Percentiles rank a stretch among this genome's conserved stretches.
phyloP scores from a whole-genome alignment of 1,284 basidiomycete species.

The Cryptococcus sp. region DNA sequence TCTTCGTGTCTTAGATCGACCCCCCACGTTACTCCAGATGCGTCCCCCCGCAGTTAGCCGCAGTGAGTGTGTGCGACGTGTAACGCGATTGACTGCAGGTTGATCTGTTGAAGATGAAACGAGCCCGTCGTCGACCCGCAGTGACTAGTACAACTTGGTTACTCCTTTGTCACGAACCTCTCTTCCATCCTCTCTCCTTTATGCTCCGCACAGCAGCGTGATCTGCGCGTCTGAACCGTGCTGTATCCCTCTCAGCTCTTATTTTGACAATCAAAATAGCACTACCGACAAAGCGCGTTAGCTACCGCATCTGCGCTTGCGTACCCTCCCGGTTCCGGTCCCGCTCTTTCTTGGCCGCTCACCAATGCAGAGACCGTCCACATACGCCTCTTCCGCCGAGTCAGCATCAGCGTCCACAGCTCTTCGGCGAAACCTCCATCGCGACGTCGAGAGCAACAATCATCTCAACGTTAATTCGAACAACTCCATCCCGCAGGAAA shows the following conservation, averaged over 20 bases:
- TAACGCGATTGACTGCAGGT: neutral
- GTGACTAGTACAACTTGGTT: neutral
- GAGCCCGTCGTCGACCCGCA: too few species aligned
- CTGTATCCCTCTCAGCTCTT: neutral
- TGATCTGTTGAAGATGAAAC: neutral
- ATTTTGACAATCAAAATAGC: neutral
- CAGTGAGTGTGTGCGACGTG: too few species aligned
- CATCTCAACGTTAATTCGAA: neutral
- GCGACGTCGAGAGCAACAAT: neutral
- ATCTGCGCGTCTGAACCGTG: neutral
- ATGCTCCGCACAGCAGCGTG: neutral
- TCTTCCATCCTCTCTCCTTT: slow-evolving; percentile 1
- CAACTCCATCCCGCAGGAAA: too few species aligned
- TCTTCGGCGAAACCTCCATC: slow-evolving; percentile 19
- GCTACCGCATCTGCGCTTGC: neutral
- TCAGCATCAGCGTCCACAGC: slow-evolving; percentile 20
- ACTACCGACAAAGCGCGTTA: neutral
- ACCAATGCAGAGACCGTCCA: slow-evolving; percentile 26
- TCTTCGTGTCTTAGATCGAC: neutral
- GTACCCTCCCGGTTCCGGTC: neutral
- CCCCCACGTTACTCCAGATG: too few species aligned
- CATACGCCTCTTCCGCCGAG: slow-evolving; percentile 13
- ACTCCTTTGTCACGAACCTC: neutral
- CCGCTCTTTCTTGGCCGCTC: neutral
- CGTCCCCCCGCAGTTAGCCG: too few species aligned